Percentiles rank a stretch among this genome's conserved stretches.
phyloP scores from a whole-genome alignment of 192 early-diverging fungal species.

The Coemansia sp. region DNA sequence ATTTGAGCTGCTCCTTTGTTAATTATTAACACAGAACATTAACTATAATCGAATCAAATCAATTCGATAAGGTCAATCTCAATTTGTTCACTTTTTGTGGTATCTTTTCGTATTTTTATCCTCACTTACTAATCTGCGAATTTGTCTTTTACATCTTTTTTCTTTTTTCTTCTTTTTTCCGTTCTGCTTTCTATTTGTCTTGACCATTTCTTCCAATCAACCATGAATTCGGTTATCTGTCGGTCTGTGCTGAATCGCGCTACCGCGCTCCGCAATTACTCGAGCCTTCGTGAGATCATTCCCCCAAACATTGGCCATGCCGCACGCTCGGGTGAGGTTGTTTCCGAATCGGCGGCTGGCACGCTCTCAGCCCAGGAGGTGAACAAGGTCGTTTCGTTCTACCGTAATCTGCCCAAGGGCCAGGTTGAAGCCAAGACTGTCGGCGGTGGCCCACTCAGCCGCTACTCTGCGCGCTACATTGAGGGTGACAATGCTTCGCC shows the following conservation, averaged over 20 bases:
- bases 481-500: conserved; percentile 70
- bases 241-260: conserved; percentile 46
- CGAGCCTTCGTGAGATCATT: conserved; percentile 61
- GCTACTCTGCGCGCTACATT: conserved; percentile 75
- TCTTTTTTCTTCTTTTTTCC: not conserved
- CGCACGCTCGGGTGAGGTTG: conserved; percentile 55
- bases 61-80: no score
- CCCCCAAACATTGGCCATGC: conserved; percentile 74
- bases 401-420: conserved; percentile 79
- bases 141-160: conserved; percentile 2
- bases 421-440: conserved; percentile 56
- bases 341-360: conserved; percentile 52
- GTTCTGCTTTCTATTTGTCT: not conserved
- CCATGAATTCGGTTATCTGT: conserved; percentile 46
- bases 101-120: no score
- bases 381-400: conserved; percentile 68
- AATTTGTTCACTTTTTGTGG: not conserved
- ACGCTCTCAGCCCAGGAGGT: conserved; percentile 62
- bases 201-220: not conserved
- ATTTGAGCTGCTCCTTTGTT: no score
- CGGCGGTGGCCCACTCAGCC: conserved; percentile 56
- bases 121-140: not conserved
- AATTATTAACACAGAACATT: not conserved
- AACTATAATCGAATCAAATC: no score
- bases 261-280: conserved; percentile 44